Percentiles rank a stretch among this genome's conserved stretches.
phyloP scores from a whole-genome alignment of 768 basidiomycete species.

The Serendipita sp. region DNA sequence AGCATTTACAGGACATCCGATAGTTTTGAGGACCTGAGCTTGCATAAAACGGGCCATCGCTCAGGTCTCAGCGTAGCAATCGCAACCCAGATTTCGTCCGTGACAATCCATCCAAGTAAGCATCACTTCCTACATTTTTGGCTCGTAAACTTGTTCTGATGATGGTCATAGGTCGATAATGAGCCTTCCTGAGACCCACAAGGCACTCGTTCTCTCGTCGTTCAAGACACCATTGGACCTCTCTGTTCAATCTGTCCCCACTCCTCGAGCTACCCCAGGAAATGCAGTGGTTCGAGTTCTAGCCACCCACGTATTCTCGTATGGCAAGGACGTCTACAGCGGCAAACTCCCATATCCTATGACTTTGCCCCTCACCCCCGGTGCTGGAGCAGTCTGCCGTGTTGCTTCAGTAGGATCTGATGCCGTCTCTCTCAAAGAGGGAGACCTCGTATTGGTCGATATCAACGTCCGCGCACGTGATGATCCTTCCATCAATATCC shows the following conservation, averaged over 20 bases:
- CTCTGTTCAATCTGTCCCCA: neutral
- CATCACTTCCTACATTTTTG: too few species aligned
- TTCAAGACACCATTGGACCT: neutral
- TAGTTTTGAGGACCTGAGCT: too few species aligned
- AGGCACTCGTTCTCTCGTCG: neutral
- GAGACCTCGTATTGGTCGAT: neutral
- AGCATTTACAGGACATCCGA: too few species aligned
- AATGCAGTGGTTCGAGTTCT: neutral
- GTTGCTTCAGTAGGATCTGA: neutral
- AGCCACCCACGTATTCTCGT: neutral
- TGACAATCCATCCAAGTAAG: too few species aligned
- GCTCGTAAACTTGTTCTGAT: neutral
- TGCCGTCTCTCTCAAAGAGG: neutral
- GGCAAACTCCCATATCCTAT: conserved; percentile 1
- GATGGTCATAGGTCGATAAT: neutral
- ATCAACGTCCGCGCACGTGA: conserved; percentile 1
- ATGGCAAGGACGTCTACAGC: neutral
- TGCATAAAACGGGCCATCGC: too few species aligned
- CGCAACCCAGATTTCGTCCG: too few species aligned
- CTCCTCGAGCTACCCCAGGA: neutral
- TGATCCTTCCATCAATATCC: neutral
- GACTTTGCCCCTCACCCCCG: neutral
- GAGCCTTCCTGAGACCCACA: neutral
- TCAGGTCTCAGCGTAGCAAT: too few species aligned
- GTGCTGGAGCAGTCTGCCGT: neutral